Base-by-base conservation (phyloP, 768 basidiomycete species). In the Roridomyces roridus region DNA sequence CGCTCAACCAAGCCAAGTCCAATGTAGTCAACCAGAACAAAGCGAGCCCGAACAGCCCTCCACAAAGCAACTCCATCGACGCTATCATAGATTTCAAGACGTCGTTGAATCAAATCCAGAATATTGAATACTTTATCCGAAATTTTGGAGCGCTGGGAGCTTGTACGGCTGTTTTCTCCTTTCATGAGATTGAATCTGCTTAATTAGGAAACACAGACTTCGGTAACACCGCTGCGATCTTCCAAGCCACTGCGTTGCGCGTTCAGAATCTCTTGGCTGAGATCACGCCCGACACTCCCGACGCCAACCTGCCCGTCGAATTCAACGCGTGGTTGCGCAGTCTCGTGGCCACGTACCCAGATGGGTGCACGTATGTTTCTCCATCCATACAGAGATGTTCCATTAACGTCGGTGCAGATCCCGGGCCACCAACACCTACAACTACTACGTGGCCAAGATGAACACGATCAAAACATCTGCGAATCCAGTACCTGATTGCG, bases 331-430 rank as follows among this genome's bases (percentile, higher is more conserved):
- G 52, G 52, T 29, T 54, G 11, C 42, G 42, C 17, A 4, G 11
- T n/a, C 43, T 54, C 8, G 26, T 46, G 1, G 20, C 42, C 5
- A 46, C 29, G 3, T 54, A 54, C 39, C 52, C 52, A 12, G 12
- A 4, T 25, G 44, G 52, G 28, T 54, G 52, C 52, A 54, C 44
- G 52, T 54, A 14, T 1, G 37, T 35, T n/a, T n/a, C n/a, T n/a
- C n/a, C n/a, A n/a, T n/a, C n/a, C n/a, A n/a, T n/a, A n/a, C n/a
- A n/a, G n/a, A n/a, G n/a, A n/a, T n/a, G n/a, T n/a, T n/a, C n/a
- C n/a, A n/a, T n/a, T n/a, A n/a, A n/a, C n/a, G n/a, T 15, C 36
- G 25, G 14, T 8, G n/a, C 21, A 49, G 48, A 11, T 49, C 52
- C 3, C 52, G 52, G 14, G 52, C 43, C 23, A 47, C 5, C 10